These are phyloP conservation scores for Paspalum notatum DNA, from an alignment of 176 grass and related monocot genomes.

Conservation along the genomic window DNA sequence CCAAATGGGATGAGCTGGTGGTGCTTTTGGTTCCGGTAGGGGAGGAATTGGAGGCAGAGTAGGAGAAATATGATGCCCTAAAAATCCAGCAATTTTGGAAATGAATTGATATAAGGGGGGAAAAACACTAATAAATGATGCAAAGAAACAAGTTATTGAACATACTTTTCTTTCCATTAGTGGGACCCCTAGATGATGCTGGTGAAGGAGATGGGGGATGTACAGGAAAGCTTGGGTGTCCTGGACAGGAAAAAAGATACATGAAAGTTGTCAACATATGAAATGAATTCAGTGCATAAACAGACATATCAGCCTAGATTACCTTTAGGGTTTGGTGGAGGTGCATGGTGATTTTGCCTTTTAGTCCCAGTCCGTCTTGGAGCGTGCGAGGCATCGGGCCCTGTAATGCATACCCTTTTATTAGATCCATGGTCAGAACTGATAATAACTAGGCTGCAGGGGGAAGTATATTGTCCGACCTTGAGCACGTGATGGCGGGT, in stretches of 20 bases:
- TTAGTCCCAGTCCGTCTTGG: conserved; percentile 45
- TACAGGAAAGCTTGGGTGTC: conserved; percentile 40
- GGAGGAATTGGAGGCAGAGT: conserved; percentile 57
- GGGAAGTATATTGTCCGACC: conserved; percentile 44
- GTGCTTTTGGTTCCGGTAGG: conserved; percentile 49
- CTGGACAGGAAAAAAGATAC: conserved; percentile 45
- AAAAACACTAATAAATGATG: not conserved
- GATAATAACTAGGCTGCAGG: conserved; percentile 8
- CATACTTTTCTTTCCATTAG: conserved; percentile 54
- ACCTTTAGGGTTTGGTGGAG: conserved; percentile 54
- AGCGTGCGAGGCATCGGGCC: conserved; percentile 41
- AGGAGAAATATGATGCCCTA: conserved; percentile 66
- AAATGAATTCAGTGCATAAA: conserved; percentile 12
- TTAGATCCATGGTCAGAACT: conserved; percentile 25
- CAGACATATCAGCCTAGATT: conserved; percentile 23
- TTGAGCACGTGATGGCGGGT: conserved; percentile 55
- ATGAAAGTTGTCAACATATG: conserved; percentile 2
- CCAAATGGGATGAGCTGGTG: conserved; percentile 67
- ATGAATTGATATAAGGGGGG: conserved; percentile 14
- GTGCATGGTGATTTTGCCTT: conserved; percentile 53
- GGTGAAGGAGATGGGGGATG: conserved; percentile 61
- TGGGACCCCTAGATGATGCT: conserved; percentile 33
- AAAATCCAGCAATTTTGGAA: conserved; percentile 26
- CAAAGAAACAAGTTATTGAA: conserved; percentile 34
- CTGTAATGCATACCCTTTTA: conserved; percentile 38